Percentiles rank a stretch among this genome's conserved stretches.
Conservation (phyloP, 345 rosid species). For the Pistacia integerrima region DNA sequence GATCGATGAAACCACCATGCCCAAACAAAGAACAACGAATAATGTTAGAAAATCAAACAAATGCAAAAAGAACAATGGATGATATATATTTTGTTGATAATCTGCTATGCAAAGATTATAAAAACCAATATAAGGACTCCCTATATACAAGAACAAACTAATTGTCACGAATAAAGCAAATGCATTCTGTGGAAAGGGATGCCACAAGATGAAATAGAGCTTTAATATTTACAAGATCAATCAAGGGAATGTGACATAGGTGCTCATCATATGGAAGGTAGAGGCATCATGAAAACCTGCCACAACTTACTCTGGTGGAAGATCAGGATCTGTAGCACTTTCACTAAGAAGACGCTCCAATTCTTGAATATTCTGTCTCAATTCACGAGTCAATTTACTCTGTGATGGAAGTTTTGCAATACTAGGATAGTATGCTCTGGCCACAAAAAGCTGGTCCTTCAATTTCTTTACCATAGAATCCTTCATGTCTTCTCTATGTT, state of each 20-base stretch:
- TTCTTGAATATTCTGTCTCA: constrained; percentile 92
- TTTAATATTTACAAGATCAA: constrained; percentile 1
- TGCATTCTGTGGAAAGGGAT: not conserved
- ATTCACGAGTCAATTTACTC: constrained; percentile 66
- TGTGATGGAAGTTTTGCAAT: constrained; percentile 89
- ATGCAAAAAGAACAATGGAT: not conserved
- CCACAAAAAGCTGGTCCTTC: constrained; percentile 90
- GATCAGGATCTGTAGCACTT: constrained; percentile 79
- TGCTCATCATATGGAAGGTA: constrained; percentile 10
- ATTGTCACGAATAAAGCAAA: constrained; percentile 4
- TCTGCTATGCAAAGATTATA: not conserved
- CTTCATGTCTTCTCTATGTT: constrained; percentile 81
- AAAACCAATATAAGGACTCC: not conserved
- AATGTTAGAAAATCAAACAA: constrained; percentile 1
- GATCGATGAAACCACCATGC: not conserved
- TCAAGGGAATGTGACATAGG: not conserved
- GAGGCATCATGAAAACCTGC: constrained; percentile 1
- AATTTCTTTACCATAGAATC: constrained; percentile 81
- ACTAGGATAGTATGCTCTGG: constrained; percentile 93
- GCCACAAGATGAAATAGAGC: not conserved
- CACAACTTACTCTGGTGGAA: constrained; percentile 78
- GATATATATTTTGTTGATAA: not conserved
- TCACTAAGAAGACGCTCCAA: constrained; percentile 88
- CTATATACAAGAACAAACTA: not conserved
- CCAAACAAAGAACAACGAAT: not conserved